A percentile compares a stretch with the other conserved stretches of the same genome.
phyloP scores from a whole-genome alignment of 495 filamentous ascomycete species.

The Aspergillus steynii region DNA sequence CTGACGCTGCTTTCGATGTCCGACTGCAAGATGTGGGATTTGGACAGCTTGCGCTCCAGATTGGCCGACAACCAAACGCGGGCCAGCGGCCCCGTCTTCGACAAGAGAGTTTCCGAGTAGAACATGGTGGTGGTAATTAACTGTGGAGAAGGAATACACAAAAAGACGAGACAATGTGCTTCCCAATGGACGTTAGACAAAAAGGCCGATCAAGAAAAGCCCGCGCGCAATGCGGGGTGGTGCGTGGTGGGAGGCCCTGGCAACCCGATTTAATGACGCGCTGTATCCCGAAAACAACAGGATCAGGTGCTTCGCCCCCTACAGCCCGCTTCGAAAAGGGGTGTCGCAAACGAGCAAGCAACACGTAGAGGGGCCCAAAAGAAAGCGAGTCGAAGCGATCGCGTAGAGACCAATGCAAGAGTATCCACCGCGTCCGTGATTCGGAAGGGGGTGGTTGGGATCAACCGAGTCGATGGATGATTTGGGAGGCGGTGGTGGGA shows the following conservation, averaged over 20 bases:
- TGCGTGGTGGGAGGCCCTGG: conserved; percentile 33
- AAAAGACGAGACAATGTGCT: conserved; percentile 11
- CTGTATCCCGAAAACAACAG: conserved; percentile 39
- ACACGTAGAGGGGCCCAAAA: background rate
- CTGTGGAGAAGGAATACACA: conserved; percentile 9
- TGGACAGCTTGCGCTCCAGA: conserved; percentile 94
- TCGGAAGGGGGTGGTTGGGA: conserved; percentile 9
- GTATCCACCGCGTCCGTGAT: conserved; percentile 11
- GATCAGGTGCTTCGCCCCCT: conserved; percentile 22
- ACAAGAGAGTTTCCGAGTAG: conserved; percentile 94
- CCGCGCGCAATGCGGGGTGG: conserved; percentile 45
- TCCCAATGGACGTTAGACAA: conserved; percentile 11
- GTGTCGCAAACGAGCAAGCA: background rate
- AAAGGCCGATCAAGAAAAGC: conserved; percentile 17
- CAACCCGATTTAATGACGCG: conserved; percentile 35
- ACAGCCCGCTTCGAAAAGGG: conserved; percentile 8
- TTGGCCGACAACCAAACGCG: conserved; percentile 98
- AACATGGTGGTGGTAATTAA: conserved; percentile 67
- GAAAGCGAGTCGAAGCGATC: conserved; percentile 5
- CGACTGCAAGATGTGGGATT: conserved; percentile 87
- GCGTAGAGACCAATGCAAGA: conserved; percentile 9
- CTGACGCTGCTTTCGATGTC: conserved; percentile 91
- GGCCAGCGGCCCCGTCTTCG: conserved; percentile 94
- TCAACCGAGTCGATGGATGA: conserved; percentile 3
- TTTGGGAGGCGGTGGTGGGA: conserved; percentile 8